Conservation (phyloP, 2,329 filamentous ascomycete species). For the Laburnicola sp. region DNA sequence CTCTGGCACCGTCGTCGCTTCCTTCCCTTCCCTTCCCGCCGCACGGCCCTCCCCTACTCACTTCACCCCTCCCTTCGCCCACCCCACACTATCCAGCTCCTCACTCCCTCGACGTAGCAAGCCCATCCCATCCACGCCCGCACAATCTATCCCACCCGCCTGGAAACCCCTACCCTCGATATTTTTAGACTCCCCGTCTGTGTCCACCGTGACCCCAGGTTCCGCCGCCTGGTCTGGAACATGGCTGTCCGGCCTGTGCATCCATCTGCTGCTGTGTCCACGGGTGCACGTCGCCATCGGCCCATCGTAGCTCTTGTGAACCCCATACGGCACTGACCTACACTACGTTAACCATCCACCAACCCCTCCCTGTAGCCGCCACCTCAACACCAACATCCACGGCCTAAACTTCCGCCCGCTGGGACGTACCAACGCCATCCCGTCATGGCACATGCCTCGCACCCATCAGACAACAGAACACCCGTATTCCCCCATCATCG, state of each 20-base stretch:
- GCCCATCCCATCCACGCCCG: background rate
- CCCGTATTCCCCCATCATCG: background rate
- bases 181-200: conserved; percentile 15
- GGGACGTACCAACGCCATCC: background rate
- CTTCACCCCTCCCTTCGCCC: background rate
- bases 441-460: background rate
- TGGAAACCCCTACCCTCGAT: background rate
- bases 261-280: too few species aligned
- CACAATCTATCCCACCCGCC: background rate
- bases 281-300: too few species aligned
- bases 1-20: background rate
- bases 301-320: background rate
- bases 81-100: conserved; percentile 3
- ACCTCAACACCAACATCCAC: background rate
- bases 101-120: conserved; percentile 1
- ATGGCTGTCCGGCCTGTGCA: conserved; percentile 3
- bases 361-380: background rate
- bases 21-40: conserved; percentile 4
- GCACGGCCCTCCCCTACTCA: background rate
- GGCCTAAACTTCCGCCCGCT: background rate
- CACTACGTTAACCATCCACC: background rate
- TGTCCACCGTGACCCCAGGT: conserved; percentile 18
- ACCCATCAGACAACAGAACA: background rate
- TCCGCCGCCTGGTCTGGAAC: conserved; percentile 27
- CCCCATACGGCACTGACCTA: background rate